phyloP scores from a whole-genome alignment of 345 rosid species.

The Aethionema arabicum region DNA sequence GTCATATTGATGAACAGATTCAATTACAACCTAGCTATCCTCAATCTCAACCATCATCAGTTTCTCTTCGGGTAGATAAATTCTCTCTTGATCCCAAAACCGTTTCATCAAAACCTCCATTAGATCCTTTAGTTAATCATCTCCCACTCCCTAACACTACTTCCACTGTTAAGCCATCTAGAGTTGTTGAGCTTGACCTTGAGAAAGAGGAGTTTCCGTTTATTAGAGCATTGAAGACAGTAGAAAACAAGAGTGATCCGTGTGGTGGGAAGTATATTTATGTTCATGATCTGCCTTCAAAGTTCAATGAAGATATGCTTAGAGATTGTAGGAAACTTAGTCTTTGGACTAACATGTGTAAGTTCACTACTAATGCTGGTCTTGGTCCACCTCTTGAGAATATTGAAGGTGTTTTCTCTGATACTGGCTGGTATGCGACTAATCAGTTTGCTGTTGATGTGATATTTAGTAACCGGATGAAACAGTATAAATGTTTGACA shows the following conservation, averaged over 20 bases:
- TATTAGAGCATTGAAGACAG: constrained; percentile 63
- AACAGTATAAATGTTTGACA: constrained; percentile 82
- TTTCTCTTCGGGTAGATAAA: constrained; percentile 33
- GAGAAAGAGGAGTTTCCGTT: constrained; percentile 48
- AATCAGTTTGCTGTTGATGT: constrained; percentile 90
- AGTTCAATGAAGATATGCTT: constrained; percentile 87
- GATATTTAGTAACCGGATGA: constrained; percentile 80
- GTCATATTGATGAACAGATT: constrained; percentile 38
- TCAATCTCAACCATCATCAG: constrained; percentile 25
- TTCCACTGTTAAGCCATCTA: constrained; percentile 22
- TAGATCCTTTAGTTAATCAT: constrained; percentile 31
- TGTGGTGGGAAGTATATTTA: constrained; percentile 85
- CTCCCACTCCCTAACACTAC: constrained; percentile 8
- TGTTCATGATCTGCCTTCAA: constrained; percentile 72
- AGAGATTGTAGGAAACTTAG: constrained; percentile 77
- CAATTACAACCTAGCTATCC: constrained; percentile 33
- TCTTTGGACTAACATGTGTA: constrained; percentile 92
- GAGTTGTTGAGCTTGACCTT: background rate
- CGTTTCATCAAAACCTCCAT: constrained; percentile 20
- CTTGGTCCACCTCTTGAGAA: constrained; percentile 84
- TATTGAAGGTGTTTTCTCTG: constrained; percentile 73
- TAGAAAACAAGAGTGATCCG: constrained; percentile 72
- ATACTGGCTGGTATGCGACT: constrained; percentile 81
- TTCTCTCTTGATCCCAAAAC: constrained; percentile 35
- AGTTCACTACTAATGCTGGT: constrained; percentile 74